Base-by-base conservation (phyloP, 176 grass and related monocot species). In the Hyparrhenia diplandra region DNA sequence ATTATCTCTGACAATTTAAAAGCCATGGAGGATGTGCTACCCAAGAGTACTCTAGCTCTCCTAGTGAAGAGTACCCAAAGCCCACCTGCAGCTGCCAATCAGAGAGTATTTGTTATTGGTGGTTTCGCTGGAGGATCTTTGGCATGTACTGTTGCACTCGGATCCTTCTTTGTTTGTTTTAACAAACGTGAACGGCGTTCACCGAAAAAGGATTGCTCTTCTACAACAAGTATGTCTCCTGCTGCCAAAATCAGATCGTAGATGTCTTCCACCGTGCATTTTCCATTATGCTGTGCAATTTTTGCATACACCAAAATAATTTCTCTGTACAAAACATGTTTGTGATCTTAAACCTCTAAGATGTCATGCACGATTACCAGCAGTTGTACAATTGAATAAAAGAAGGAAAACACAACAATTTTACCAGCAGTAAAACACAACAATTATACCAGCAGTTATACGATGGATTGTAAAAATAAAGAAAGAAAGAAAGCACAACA, bases 101-200 rank as follows among this genome's bases (percentile, higher is more conserved):
- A 76, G 61, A 85, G 18, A 67, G 69, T 85, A 25, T 77, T 63
- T 80, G 69, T 83, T 57, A 37, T 90, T 37, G 61, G 85, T 55
- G 58, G 78, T 65, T 29, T 91, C 74, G 88, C 88, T 4, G 88
- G 91, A 55, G 91, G 85, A 88, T 94, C 88, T 80, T 46, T 94
- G 67, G 79, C 91, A 35, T 90, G 86, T 14, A 88, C 83, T 73
- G 71, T 73, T 80, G 83, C 82, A 40, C 71, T 94, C 69, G 91
- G 88, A 73, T 77, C 73, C 9, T 69, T 88, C 30, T 88, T 90
- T 28, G 40, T 41, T 73, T 94, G 91, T 73, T 90, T 90, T 77
- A 86, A 77, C 40, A 94, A 82, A 58, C 85, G 85, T 76, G 75
- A 85, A 55, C 60, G 17, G 18, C 85, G 72, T n/a, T 55, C 88